phyloP scores from a whole-genome alignment of 2,329 filamentous ascomycete genomes.

The Pseudogymnoascus sp. region DNA sequence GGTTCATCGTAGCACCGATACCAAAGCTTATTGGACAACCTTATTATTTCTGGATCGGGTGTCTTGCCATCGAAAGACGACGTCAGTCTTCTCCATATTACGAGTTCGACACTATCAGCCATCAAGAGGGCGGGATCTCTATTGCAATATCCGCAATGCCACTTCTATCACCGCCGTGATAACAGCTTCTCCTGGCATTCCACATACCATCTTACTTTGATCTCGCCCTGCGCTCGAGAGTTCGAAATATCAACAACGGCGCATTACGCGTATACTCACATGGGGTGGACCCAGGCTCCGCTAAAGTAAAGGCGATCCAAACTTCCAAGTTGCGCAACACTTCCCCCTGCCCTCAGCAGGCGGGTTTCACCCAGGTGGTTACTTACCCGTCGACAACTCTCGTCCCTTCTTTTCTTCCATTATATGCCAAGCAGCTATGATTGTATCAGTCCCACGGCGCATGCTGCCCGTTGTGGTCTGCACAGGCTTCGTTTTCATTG shows the following conservation, averaged over 20 bases:
- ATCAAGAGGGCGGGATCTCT: neutral
- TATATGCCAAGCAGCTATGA: neutral
- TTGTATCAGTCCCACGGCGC: conserved; percentile 4
- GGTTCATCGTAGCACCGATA: neutral
- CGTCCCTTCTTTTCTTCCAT: neutral
- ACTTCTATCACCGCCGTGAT: neutral
- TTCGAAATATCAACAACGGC: neutral
- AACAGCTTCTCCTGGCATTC: neutral
- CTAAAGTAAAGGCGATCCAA: conserved; percentile 8
- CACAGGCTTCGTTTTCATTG: neutral
- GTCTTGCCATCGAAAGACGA: conserved; percentile 4
- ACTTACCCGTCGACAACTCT: neutral
- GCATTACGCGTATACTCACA: conserved; percentile 4
- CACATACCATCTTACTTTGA: neutral
- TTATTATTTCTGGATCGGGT: conserved; percentile 6
- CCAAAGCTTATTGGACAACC: conserved; percentile 8
- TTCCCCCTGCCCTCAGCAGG: neutral
- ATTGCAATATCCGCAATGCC: neutral
- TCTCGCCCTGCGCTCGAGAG: neutral
- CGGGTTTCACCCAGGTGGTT: neutral
- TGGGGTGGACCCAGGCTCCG: conserved; percentile 6
- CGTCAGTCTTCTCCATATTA: conserved; percentile 5
- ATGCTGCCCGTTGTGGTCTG: conserved; percentile 6
- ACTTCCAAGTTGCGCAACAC: conserved; percentile 6
- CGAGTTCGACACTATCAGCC: neutral